Conservation (phyloP, 164 flowering plant species). For the Cinnamomum chago region DNA sequence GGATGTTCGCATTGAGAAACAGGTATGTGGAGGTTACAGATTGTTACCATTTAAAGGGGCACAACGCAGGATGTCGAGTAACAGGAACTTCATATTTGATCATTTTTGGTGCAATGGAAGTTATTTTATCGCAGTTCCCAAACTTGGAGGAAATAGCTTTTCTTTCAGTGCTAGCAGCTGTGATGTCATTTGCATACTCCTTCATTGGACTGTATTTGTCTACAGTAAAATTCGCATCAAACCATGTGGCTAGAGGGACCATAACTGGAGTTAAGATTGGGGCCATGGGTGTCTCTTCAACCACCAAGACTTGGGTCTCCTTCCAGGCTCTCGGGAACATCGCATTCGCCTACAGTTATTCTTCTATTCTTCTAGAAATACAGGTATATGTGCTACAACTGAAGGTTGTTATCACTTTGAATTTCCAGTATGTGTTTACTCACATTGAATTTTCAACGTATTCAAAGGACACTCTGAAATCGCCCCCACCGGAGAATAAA, state of each 20-base stretch:
- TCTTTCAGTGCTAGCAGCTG: constrained; percentile 32
- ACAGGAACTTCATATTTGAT: constrained; percentile 27
- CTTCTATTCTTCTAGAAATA: constrained; percentile 33
- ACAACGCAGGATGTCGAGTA: constrained; percentile 17
- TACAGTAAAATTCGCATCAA: constrained; percentile 11
- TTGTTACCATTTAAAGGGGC: constrained; percentile 34
- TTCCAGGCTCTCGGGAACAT: constrained; percentile 43
- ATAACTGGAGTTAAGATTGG: constrained; percentile 15
- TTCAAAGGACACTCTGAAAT: constrained; percentile 18
- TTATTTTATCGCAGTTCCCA: constrained; percentile 36
- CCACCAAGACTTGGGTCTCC: constrained; percentile 25
- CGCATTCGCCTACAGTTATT: constrained; percentile 40
- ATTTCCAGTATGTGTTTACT: neutral
- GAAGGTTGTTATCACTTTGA: neutral
- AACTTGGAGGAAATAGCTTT: constrained; percentile 36
- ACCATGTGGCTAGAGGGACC: constrained; percentile 24
- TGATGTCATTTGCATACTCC: constrained; percentile 30
- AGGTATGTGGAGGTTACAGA: constrained; percentile 26
- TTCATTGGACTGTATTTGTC: constrained; percentile 24
- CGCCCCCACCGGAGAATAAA: constrained; percentile 19
- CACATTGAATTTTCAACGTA: neutral
- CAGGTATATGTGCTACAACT: constrained; percentile 23
- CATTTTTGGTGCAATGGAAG: constrained; percentile 28
- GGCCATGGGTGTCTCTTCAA: constrained; percentile 8
- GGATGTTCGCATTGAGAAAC: neutral